A percentile compares a stretch with the other conserved stretches of the same genome.
Evolutionary conservation across 208 protist species (phyloP).

Genomic region (Angomonas deanei): DNA sequence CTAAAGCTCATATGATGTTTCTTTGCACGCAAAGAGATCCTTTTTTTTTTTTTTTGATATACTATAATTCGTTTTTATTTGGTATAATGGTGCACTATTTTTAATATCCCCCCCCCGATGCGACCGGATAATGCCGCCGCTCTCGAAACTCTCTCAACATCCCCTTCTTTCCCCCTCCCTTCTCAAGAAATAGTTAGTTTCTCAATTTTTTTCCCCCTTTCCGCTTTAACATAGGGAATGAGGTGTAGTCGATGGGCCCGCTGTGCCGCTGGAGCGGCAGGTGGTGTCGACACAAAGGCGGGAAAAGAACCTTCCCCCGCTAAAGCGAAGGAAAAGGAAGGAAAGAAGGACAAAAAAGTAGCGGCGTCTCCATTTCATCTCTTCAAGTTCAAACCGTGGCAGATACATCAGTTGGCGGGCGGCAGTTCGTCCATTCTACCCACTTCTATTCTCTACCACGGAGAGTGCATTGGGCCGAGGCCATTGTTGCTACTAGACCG

Average conservation of each 20-base stretch:
- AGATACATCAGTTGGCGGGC: slow-evolving; percentile 23
- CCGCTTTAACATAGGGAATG: too few species aligned
- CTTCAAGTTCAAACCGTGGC: slow-evolving; percentile 59
- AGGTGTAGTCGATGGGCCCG: slow-evolving; percentile 11
- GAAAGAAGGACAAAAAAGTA: slow-evolving; percentile 14
- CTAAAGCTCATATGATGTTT: too few species aligned
- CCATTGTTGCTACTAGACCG: slow-evolving; percentile 80
- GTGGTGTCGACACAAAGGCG: not conserved
- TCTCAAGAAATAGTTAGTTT: too few species aligned
- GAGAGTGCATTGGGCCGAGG: slow-evolving; percentile 62
- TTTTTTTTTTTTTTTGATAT: not conserved
- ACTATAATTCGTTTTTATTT: slow-evolving; percentile 12
- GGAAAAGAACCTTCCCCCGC: slow-evolving; percentile 5
- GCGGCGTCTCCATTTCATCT: slow-evolving; percentile 23
- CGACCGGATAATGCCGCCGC: too few species aligned
- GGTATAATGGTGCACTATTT: too few species aligned
- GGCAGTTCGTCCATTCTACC: slow-evolving; percentile 27
- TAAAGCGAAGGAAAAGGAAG: slow-evolving; percentile 21
- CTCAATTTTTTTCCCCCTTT: too few species aligned
- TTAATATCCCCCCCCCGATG: too few species aligned
- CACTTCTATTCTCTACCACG: slow-evolving; percentile 52
- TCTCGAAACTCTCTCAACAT: too few species aligned
- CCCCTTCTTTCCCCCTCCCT: not conserved
- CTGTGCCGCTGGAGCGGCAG: slow-evolving; percentile 12
- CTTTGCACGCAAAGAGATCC: not conserved